A percentile compares a stretch with the other conserved stretches of the same genome.
Conservation (phyloP, 768 basidiomycete genomes). For the Lentinula sp. region DNA sequence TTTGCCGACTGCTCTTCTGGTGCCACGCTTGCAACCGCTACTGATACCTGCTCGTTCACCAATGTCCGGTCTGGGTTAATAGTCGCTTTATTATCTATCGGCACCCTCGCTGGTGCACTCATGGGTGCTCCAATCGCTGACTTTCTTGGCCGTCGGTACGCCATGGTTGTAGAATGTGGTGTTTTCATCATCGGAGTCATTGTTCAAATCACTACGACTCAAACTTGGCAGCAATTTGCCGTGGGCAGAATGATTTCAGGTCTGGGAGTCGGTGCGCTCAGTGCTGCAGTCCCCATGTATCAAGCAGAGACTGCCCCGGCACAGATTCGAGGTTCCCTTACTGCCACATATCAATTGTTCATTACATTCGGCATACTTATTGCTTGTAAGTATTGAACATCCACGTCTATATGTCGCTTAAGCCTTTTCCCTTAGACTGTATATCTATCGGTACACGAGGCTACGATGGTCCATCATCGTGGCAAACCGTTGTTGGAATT, state of each 20-base stretch:
- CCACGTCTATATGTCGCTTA: slow-evolving; percentile 1
- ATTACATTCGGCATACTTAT: slow-evolving; percentile 69
- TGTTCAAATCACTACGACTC: slow-evolving; percentile 45
- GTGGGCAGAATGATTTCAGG: slow-evolving; percentile 64
- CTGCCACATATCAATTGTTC: slow-evolving; percentile 57
- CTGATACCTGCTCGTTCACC: slow-evolving; percentile 43
- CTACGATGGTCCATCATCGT: slow-evolving; percentile 40
- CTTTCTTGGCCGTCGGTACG: slow-evolving; percentile 56
- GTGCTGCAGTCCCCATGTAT: slow-evolving; percentile 66
- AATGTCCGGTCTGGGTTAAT: slow-evolving; percentile 59
- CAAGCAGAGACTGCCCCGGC: slow-evolving; percentile 71
- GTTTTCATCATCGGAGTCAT: slow-evolving; percentile 58
- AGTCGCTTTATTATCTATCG: slow-evolving; percentile 66
- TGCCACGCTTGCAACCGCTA: slow-evolving; percentile 17
- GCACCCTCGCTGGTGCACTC: slow-evolving; percentile 59
- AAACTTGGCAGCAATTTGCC: slow-evolving; percentile 61
- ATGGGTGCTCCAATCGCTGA: slow-evolving; percentile 59
- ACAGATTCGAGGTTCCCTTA: slow-evolving; percentile 65
- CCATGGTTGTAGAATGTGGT: slow-evolving; percentile 56
- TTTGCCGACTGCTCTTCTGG: slow-evolving; percentile 48
- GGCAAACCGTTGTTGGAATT: slow-evolving; percentile 59
- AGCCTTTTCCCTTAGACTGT: slow-evolving; percentile 33
- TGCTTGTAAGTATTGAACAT: slow-evolving; percentile 36
- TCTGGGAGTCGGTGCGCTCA: slow-evolving; percentile 62
- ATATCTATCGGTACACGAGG: slow-evolving; percentile 64